Conservation (phyloP, 2,329 filamentous ascomycete genomes). For the Cordyceps farinosa region DNA sequence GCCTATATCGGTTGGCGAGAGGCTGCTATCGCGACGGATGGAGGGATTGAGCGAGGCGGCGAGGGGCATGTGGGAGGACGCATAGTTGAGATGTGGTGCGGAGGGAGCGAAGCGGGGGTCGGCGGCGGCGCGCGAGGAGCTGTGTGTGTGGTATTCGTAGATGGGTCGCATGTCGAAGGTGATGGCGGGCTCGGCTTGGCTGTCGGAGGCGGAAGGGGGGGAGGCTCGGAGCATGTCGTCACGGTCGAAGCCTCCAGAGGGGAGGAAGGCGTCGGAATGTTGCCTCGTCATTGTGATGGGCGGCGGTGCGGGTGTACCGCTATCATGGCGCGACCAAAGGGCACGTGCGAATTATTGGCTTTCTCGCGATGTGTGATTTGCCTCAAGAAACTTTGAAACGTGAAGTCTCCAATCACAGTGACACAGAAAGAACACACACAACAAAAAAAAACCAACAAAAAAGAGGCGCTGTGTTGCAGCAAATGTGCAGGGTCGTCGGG, state of each 20-base stretch:
- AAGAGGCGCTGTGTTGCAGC: conserved; percentile 1
- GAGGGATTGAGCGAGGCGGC: conserved; percentile 21
- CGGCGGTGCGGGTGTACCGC: background rate
- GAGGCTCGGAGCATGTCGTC: conserved; percentile 27
- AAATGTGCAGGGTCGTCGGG: conserved; percentile 10
- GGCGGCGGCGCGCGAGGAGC: conserved; percentile 22
- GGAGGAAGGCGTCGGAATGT: conserved; percentile 41
- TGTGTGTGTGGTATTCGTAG: conserved; percentile 36
- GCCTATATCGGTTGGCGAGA: conserved; percentile 20
- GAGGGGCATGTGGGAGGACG: conserved; percentile 24
- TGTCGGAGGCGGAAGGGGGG: conserved; percentile 26
- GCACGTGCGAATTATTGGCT: background rate
- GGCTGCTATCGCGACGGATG: conserved; percentile 18
- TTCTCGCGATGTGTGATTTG: background rate
- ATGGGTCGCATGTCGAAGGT: conserved; percentile 34
- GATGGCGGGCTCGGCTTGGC: conserved; percentile 33
- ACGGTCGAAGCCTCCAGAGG: conserved; percentile 36
- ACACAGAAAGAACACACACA: background rate
- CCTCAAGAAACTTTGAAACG: background rate
- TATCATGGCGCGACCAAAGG: conserved; percentile 15
- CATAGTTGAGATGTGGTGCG: conserved; percentile 22
- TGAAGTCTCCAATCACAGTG: background rate
- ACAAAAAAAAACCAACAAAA: background rate
- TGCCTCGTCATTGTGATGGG: conserved; percentile 36
- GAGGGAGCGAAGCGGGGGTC: conserved; percentile 23